phyloP scores from a whole-genome alignment of 768 basidiomycete species.

The Russula griseocarnosa region DNA sequence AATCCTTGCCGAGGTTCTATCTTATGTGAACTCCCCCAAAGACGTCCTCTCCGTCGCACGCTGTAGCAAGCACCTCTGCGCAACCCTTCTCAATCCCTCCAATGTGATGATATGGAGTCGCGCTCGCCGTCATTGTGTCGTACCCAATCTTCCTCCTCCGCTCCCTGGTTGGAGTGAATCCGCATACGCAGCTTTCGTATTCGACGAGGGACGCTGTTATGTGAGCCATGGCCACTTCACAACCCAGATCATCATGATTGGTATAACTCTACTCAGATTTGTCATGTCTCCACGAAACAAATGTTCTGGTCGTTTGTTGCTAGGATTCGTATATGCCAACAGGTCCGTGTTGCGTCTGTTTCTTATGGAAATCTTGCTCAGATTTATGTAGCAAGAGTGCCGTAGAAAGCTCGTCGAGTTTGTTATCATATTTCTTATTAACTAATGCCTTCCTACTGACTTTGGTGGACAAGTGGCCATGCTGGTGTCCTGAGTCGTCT shows the following conservation, averaged over 20 bases:
- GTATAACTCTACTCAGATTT: constrained; percentile 1
- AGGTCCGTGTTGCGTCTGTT: constrained; percentile 8
- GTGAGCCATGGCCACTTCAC: constrained; percentile 35
- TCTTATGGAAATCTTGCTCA: background rate
- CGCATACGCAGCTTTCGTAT: constrained; percentile 61
- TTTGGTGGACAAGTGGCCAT: background rate
- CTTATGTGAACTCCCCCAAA: constrained; percentile 47
- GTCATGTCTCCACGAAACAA: constrained; percentile 39
- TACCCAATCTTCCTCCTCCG: constrained; percentile 42
- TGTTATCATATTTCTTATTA: background rate
- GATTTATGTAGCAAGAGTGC: constrained; percentile 13
- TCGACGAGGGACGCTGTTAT: constrained; percentile 54
- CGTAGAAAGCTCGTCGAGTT: constrained; percentile 6
- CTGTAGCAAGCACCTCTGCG: constrained; percentile 51
- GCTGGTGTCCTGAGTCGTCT: background rate
- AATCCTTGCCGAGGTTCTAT: constrained; percentile 58
- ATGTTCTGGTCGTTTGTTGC: constrained; percentile 23
- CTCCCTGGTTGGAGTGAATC: constrained; percentile 48
- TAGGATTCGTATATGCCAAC: constrained; percentile 17
- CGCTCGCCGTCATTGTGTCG: constrained; percentile 41
- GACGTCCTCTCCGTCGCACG: constrained; percentile 59
- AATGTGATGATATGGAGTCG: constrained; percentile 57
- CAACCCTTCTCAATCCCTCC: constrained; percentile 44
- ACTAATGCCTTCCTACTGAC: background rate
- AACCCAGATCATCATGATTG: background rate